phyloP scores from a whole-genome alignment of 257 asterid genomes.

The Jacaranda copaia region DNA sequence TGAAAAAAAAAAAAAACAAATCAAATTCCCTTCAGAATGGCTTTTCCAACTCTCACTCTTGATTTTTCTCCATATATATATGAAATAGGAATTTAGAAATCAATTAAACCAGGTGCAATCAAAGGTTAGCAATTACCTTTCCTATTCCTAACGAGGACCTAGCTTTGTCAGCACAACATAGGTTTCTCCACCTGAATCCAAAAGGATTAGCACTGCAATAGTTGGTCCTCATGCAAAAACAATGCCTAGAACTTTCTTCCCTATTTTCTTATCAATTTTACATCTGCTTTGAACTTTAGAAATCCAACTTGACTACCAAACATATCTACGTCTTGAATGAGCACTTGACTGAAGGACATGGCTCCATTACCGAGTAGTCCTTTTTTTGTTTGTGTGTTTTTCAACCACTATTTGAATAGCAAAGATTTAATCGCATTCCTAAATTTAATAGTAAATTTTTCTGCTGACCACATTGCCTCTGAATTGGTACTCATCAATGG shows the following conservation, averaged over 20 bases:
- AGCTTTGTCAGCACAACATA: slow-evolving; percentile 93
- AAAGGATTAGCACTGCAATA: slow-evolving; percentile 89
- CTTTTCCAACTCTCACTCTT: too few relatives aligned
- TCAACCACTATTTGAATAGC: slow-evolving; percentile 84
- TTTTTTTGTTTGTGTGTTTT: slow-evolving; percentile 67
- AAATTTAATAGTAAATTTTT: neutral
- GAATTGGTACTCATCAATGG: neutral
- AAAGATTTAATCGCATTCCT: slow-evolving; percentile 87
- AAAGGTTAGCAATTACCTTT: too few relatives aligned
- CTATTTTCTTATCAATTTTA: slow-evolving; percentile 75
- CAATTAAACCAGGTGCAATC: too few relatives aligned
- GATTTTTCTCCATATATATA: too few relatives aligned
- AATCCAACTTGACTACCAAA: slow-evolving; percentile 93
- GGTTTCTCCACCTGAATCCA: slow-evolving; percentile 84
- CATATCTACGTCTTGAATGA: slow-evolving; percentile 96
- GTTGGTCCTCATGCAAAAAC: slow-evolving; percentile 96
- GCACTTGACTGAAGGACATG: slow-evolving; percentile 68
- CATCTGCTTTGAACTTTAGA: slow-evolving; percentile 89
- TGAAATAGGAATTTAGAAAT: too few relatives aligned
- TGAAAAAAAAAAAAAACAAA: too few relatives aligned
- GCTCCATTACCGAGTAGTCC: slow-evolving; percentile 77
- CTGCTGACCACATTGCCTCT: neutral
- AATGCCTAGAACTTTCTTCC: slow-evolving; percentile 90
- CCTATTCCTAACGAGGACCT: too few relatives aligned
- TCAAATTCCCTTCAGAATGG: too few relatives aligned